Evolutionary conservation across 495 filamentous ascomycete species (phyloP).

Genomic region (Aspergillus funiculosus): DNA sequence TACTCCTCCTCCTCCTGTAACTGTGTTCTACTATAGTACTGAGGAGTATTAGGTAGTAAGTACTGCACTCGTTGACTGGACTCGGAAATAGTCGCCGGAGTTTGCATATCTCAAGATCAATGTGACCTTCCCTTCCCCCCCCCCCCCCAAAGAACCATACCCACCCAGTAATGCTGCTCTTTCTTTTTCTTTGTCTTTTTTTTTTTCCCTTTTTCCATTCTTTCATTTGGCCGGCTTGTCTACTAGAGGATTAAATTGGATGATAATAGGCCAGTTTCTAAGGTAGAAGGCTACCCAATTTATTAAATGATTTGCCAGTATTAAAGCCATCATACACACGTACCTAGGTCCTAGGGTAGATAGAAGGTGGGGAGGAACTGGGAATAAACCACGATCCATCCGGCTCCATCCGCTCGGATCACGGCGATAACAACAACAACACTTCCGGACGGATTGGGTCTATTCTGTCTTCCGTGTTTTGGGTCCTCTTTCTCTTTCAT

Average conservation of each 20-base stretch:
- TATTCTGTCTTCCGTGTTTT: no score
- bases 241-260: slow-evolving; percentile 6
- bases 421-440: slow-evolving; percentile 7
- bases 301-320: no score
- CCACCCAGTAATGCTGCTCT: background rate
- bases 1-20: no score
- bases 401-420: slow-evolving; percentile 16
- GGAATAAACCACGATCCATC: slow-evolving; percentile 6
- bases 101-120: background rate
- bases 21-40: no score
- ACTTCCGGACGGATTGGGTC: no score
- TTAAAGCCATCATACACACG: no score
- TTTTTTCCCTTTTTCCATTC: slow-evolving; percentile 11
- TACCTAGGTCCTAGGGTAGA: no score
- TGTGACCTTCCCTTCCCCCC: background rate
- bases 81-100: background rate
- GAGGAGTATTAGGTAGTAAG: no score
- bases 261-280: slow-evolving; percentile 8
- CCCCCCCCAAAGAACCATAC: background rate
- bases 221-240: no score
- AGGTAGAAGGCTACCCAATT: no score
- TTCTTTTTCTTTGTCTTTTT: background rate
- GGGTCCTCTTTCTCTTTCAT: no score
- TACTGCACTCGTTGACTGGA: no score
- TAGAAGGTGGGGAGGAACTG: background rate